These are phyloP conservation scores for Kwoniella newhampshirensis DNA, from an alignment of 768 basidiomycete genomes.

Conservation along the genomic window DNA sequence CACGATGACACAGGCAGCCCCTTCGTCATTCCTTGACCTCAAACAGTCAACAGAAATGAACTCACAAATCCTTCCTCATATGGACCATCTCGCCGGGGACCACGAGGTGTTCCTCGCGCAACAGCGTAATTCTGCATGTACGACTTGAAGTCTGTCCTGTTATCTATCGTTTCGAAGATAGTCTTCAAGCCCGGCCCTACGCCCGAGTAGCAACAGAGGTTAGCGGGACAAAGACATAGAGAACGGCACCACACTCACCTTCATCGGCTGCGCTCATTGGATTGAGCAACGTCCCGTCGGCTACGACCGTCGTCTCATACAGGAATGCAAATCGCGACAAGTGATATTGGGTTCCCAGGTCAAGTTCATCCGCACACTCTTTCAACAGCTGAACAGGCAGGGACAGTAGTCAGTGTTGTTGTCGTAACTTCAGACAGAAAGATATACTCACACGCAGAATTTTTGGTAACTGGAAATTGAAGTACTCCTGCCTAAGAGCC, in stretches of 20 bases:
- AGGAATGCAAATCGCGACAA: constrained; percentile 90
- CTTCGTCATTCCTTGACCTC: neutral
- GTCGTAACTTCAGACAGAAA: neutral
- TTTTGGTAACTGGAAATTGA: constrained; percentile 92
- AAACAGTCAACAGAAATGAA: neutral
- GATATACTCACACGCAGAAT: constrained; percentile 72
- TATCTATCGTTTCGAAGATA: constrained; percentile 87
- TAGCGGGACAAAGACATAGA: too few species aligned
- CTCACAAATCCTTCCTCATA: constrained; percentile 90
- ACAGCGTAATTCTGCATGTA: constrained; percentile 98
- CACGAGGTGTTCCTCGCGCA: constrained; percentile 68
- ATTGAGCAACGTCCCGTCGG: constrained; percentile 80
- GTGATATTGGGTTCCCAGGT: constrained; percentile 97
- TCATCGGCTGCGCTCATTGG: constrained; percentile 56
- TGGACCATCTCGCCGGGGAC: constrained; percentile 85
- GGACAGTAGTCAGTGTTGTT: neutral
- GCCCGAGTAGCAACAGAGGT: too few species aligned
- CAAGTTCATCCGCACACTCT: constrained; percentile 92
- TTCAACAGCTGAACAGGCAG: constrained; percentile 70
- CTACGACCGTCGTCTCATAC: constrained; percentile 84
- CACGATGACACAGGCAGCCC: neutral
- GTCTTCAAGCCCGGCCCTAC: constrained; percentile 74
- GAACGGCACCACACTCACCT: too few species aligned
- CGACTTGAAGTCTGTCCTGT: constrained; percentile 87
- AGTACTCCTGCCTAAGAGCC: constrained; percentile 90